Conservation (phyloP, 768 basidiomycete species). For the Boletus rubropictus region DNA sequence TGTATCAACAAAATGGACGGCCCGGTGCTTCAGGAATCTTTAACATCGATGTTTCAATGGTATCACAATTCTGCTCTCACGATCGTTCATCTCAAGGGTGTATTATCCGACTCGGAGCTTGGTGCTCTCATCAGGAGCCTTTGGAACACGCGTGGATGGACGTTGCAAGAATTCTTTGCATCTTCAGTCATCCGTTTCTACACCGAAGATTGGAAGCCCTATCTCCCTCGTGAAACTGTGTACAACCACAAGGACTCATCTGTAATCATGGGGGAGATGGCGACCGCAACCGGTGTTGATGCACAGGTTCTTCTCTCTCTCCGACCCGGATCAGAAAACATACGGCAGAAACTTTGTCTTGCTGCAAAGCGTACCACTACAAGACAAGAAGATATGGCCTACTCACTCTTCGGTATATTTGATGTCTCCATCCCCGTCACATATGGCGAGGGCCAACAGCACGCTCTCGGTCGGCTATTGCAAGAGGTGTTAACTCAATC, state of each 20-base stretch:
- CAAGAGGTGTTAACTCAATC: neutral
- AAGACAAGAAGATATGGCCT: neutral
- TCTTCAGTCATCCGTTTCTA: neutral
- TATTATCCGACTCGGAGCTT: neutral
- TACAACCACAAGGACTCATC: neutral
- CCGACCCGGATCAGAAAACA: neutral
- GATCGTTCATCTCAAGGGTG: neutral
- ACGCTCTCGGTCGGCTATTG: neutral
- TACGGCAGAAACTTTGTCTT: neutral
- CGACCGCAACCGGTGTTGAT: neutral
- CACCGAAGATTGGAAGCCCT: neutral
- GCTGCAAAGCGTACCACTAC: neutral
- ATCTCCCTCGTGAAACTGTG: neutral
- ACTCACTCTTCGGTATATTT: neutral
- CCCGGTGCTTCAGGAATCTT: neutral
- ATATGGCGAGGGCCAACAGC: neutral
- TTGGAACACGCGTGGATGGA: neutral
- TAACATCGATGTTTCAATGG: neutral
- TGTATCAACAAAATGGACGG: constrained; percentile 12
- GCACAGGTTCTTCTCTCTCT: neutral
- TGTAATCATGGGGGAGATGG: neutral
- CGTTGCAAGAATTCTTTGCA: neutral
- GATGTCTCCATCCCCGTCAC: neutral
- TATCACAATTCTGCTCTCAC: neutral
- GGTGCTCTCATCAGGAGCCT: neutral